phyloP scores from a whole-genome alignment of 371 early-diverging fungal species.

The Dichotomocladium elegans region DNA sequence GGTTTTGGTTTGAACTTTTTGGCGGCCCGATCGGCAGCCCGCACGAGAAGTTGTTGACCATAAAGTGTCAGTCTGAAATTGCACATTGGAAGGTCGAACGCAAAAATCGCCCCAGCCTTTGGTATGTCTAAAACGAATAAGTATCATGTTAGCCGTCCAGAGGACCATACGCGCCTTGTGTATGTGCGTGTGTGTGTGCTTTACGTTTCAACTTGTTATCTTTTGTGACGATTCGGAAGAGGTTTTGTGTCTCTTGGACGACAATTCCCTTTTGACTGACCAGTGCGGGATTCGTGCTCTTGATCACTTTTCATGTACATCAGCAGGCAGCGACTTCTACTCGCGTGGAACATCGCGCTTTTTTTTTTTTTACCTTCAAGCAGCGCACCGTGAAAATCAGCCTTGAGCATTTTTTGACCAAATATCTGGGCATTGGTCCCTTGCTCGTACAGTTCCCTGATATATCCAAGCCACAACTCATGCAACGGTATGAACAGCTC shows the following conservation, averaged over 20 bases:
- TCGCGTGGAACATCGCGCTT: neutral
- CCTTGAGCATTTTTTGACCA: constrained; percentile 69
- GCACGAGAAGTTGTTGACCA: constrained; percentile 75
- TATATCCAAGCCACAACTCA: constrained; percentile 79
- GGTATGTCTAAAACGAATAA: constrained; percentile 57
- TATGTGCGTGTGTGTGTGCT: neutral
- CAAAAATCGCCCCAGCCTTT: constrained; percentile 74
- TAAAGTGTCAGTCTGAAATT: constrained; percentile 58
- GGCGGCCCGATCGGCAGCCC: constrained; percentile 75
- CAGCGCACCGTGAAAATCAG: constrained; percentile 82
- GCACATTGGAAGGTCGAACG: constrained; percentile 42
- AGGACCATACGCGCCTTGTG: neutral
- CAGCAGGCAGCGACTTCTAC: constrained; percentile 9
- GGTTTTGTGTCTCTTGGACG: constrained; percentile 85
- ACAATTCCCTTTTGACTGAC: constrained; percentile 81
- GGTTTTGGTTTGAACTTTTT: constrained; percentile 88
- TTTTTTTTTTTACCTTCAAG: constrained; percentile 59
- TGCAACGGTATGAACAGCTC: constrained; percentile 71
- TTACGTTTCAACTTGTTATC: constrained; percentile 64
- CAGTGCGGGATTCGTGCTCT: constrained; percentile 77
- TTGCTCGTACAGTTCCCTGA: constrained; percentile 55
- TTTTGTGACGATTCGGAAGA: constrained; percentile 76
- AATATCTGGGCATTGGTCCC: constrained; percentile 30
- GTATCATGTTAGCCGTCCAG: neutral
- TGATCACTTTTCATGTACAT: constrained; percentile 44